phyloP scores from a whole-genome alignment of 495 filamentous ascomycete species.

The Physcia stellaris region DNA sequence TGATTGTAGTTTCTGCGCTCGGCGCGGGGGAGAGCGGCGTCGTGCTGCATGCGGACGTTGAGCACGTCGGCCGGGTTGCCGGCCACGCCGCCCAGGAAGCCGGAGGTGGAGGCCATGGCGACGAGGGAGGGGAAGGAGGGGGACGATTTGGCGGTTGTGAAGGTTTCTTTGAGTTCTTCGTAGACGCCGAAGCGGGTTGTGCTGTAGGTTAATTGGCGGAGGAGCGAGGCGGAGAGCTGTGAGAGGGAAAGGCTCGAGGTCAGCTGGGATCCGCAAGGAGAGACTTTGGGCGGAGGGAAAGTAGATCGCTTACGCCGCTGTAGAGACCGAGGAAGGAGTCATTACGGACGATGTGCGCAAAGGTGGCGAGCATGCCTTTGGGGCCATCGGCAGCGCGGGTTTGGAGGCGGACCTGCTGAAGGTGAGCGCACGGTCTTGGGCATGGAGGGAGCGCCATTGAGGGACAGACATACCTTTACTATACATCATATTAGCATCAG shows the following conservation, averaged over 20 bases:
- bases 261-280: neutral
- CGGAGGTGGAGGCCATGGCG: conserved; percentile 66
- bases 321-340: conserved; percentile 22
- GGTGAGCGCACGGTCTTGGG: neutral
- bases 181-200: conserved; percentile 29
- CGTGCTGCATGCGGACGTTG: conserved; percentile 98
- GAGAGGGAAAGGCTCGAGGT: neutral
- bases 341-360: conserved; percentile 19
- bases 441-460: neutral
- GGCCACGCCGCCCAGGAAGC: conserved; percentile 76
- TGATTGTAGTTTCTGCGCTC: conserved; percentile 80
- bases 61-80: conserved; percentile 93
- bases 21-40: conserved; percentile 59
- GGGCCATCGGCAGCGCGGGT: conserved; percentile 43
- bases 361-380: conserved; percentile 21
- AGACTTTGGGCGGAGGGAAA: neutral
- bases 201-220: conserved; percentile 55
- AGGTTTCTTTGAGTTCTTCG: conserved; percentile 70
- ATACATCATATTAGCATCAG: conserved; percentile 7
- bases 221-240: conserved; percentile 74
- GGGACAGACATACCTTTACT: conserved; percentile 13
- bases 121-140: conserved; percentile 56
- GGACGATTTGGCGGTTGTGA: conserved; percentile 33
- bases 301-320: conserved; percentile 20
- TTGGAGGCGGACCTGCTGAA: conserved; percentile 40